phyloP scores from a whole-genome alignment of 164 flowering plant species.

The Magnolia changhungtana region DNA sequence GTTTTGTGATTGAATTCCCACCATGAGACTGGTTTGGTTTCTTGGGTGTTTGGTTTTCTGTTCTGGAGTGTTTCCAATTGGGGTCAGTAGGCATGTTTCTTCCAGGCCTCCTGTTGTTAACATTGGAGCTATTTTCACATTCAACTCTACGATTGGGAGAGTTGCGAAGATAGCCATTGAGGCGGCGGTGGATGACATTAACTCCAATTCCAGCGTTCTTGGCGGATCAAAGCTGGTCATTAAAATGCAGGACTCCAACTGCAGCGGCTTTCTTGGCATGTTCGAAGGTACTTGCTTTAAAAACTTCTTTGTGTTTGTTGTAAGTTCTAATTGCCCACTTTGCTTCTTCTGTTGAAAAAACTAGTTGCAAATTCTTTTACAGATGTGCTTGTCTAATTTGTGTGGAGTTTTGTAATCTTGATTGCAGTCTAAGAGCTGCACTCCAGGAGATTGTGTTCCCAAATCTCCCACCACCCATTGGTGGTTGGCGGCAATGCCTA shows the following conservation, averaged over 20 bases:
- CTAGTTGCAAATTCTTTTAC: neutral
- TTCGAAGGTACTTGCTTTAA: constrained; percentile 52
- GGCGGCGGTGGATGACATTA: constrained; percentile 81
- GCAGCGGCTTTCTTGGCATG: constrained; percentile 77
- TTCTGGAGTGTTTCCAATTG: constrained; percentile 27
- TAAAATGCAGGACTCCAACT: constrained; percentile 47
- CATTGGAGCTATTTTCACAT: constrained; percentile 70
- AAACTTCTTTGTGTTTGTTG: neutral
- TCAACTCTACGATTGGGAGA: constrained; percentile 74
- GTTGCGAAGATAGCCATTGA: constrained; percentile 78
- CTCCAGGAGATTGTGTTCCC: neutral
- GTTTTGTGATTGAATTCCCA: neutral
- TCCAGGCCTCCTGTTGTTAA: constrained; percentile 69
- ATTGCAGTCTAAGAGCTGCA: neutral
- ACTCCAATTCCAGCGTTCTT: constrained; percentile 61
- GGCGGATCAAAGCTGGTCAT: constrained; percentile 52
- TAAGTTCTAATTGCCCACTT: neutral
- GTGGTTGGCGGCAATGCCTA: too few species aligned
- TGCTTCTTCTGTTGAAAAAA: neutral
- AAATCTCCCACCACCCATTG: too few species aligned
- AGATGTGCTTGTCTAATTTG: too few species aligned
- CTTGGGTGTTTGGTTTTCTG: constrained; percentile 22
- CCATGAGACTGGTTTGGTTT: constrained; percentile 36
- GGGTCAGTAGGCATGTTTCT: constrained; percentile 28
- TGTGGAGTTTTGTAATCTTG: too few species aligned